phyloP scores from a whole-genome alignment of 2,329 filamentous ascomycete genomes.

The Orbilia ellipsospora region DNA sequence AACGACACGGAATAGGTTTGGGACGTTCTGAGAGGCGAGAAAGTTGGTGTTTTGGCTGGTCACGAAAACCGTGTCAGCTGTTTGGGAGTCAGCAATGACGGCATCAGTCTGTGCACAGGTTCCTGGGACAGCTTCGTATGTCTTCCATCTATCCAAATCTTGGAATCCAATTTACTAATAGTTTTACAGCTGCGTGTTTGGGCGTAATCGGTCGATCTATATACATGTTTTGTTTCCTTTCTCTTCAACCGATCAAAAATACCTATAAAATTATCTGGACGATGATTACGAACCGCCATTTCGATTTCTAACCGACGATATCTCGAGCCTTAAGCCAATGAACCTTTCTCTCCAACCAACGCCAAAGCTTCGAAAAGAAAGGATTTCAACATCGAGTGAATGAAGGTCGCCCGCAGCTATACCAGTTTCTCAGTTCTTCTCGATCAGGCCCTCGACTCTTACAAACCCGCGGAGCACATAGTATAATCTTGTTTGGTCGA shows the following conservation, averaged over 20 bases:
- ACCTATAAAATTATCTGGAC: conserved; percentile 55
- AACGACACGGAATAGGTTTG: conserved; percentile 75
- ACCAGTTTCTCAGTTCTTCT: too few species aligned
- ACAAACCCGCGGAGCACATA: neutral
- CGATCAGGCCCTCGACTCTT: too few species aligned
- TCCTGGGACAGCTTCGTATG: conserved; percentile 99
- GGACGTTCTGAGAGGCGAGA: conserved; percentile 96
- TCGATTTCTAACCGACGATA: conserved; percentile 25
- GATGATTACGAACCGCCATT: conserved; percentile 53
- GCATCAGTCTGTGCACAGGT: conserved; percentile 98
- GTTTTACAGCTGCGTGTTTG: conserved; percentile 80
- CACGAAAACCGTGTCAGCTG: conserved; percentile 99
- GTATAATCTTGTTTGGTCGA: too few species aligned
- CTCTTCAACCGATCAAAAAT: conserved; percentile 16
- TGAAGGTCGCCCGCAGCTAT: too few species aligned
- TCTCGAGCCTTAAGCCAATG: conserved; percentile 10
- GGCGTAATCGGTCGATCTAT: conserved; percentile 67
- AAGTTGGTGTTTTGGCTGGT: conserved; percentile 94
- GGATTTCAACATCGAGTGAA: too few species aligned
- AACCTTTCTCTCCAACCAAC: neutral
- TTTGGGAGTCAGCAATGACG: conserved; percentile 97
- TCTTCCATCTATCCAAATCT: conserved; percentile 27
- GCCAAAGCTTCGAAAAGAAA: conserved; percentile 8
- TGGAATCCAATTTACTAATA: conserved; percentile 56
- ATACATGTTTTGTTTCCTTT: neutral